Evolutionary conservation across 176 grass and related monocot species (phyloP), one percentile per base, ranked within the genome.

Genomic region (Oryza australiensis): DNA sequence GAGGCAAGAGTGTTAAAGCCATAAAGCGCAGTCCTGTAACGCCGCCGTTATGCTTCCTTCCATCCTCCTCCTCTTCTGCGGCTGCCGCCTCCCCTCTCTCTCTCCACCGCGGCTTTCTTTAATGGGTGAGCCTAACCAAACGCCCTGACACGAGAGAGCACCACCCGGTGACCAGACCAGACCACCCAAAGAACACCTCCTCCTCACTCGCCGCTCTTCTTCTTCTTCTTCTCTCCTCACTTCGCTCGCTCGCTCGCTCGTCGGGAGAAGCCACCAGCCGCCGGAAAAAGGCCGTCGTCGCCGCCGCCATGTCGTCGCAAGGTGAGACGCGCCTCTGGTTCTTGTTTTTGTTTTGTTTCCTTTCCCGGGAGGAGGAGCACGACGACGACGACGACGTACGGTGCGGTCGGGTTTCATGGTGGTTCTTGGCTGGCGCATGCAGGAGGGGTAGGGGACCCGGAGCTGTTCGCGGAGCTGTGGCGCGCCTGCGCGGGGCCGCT

Each of bases 401-500:
- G 33, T 34, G 4, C 33, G 33, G 33, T 34, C 33, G 33, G 38
- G 38, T 40, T 40, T 40, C 9, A 40, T 40, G 38, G 62, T 1
- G 30, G 62, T 8, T 62, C 5, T 20, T 41, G 55, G 35, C 18
- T 53, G 26, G 65, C 15, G 55, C 55, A 60, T 60, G 55, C 55
- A 60, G 51, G 51, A 55, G 49, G 18, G 78, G 85, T 46, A 46
- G 63, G 70, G 24, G 89, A 82, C 10, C 86, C 87, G 60, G 84
- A 81, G 62, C 88, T 95, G 76, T 85, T 88, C 70, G 85, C 75
- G 23, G 93, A 95, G 85, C 91, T 95, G 68, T 99, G 96, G 96
- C 79, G 89, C 55, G 91, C 91, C 64, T 99, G 96, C 78, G 96
- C 93, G 3, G 96, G 96, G 67, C 96, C 96, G 68, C 89, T 99